Percentiles rank a stretch among this genome's conserved stretches.
phyloP scores from a whole-genome alignment of 202 grass and related monocot genomes.

The Zizania palustris region DNA sequence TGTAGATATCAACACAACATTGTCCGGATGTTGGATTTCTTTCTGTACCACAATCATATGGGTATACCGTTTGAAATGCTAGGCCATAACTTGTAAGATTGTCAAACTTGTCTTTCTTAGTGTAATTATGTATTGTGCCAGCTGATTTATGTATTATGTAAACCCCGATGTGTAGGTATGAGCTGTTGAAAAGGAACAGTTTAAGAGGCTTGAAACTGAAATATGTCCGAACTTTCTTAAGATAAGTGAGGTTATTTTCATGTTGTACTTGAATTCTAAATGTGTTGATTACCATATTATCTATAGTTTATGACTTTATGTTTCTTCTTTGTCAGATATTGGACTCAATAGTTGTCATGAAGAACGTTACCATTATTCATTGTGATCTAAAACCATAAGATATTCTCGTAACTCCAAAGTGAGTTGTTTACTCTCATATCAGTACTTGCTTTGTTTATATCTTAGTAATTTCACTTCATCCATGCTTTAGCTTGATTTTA shows the following conservation, averaged over 20 bases:
- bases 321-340: slow-evolving; percentile 67
- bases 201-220: slow-evolving; percentile 89
- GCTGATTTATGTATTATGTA: slow-evolving; percentile 37
- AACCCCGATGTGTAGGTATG: slow-evolving; percentile 67
- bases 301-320: slow-evolving; percentile 10
- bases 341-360: slow-evolving; percentile 91
- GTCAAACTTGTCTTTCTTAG: slow-evolving; percentile 27
- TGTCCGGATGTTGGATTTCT: slow-evolving; percentile 95
- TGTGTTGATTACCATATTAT: slow-evolving; percentile 39
- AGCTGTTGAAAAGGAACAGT: slow-evolving; percentile 80
- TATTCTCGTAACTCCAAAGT: slow-evolving; percentile 89
- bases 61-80: slow-evolving; percentile 99
- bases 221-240: slow-evolving; percentile 88
- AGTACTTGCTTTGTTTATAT: slow-evolving; percentile 19
- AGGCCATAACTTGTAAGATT: slow-evolving; percentile 90
- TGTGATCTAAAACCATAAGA: slow-evolving; percentile 99
- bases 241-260: slow-evolving; percentile 83
- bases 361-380: slow-evolving; percentile 95
- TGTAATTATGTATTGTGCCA: slow-evolving; percentile 25
- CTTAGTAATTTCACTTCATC: background rate
- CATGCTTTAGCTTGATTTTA: slow-evolving; percentile 5
- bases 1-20: slow-evolving; percentile 86
- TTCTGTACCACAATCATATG: slow-evolving; percentile 84
- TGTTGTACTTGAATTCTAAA: slow-evolving; percentile 14
- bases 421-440: slow-evolving; percentile 51